A percentile compares a stretch with the other conserved stretches of the same genome.
Evolutionary conservation across 2,329 filamentous ascomycete genomes (phyloP).

Genomic region (Zymoseptoria brevis): DNA sequence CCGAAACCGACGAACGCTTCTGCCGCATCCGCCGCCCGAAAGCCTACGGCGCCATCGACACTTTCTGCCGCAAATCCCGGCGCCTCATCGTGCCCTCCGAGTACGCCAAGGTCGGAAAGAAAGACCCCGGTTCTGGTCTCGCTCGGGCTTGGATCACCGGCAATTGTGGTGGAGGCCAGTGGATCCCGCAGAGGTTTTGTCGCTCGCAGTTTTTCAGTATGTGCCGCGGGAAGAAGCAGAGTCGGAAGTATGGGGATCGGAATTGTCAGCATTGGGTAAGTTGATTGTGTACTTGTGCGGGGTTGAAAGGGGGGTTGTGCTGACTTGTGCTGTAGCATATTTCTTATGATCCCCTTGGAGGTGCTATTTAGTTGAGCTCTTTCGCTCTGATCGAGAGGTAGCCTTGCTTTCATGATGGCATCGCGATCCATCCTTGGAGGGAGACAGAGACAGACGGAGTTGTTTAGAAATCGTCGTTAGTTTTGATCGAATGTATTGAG

Average conservation of each 20-base stretch:
- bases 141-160: background rate
- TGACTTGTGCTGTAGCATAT: too few relatives aligned
- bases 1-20: background rate
- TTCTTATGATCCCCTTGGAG: too few relatives aligned
- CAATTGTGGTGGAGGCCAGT: background rate
- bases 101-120: background rate
- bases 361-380: too few relatives aligned
- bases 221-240: background rate
- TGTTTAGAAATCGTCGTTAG: too few relatives aligned
- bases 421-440: too few relatives aligned
- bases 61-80: background rate
- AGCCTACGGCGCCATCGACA: constrained; percentile 1
- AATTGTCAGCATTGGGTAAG: background rate
- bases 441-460: too few relatives aligned
- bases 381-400: too few relatives aligned
- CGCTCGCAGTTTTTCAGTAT: background rate
- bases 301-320: too few relatives aligned
- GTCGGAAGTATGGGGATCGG: background rate
- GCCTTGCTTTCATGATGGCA: too few relatives aligned
- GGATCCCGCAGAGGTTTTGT: background rate
- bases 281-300: background rate
- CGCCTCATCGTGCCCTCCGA: background rate
- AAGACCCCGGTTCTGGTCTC: background rate
- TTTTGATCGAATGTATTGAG: background rate
- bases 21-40: background rate